Evolutionary conservation across 768 basidiomycete genomes (phyloP).

Genomic region (Serpula lacrymans): DNA sequence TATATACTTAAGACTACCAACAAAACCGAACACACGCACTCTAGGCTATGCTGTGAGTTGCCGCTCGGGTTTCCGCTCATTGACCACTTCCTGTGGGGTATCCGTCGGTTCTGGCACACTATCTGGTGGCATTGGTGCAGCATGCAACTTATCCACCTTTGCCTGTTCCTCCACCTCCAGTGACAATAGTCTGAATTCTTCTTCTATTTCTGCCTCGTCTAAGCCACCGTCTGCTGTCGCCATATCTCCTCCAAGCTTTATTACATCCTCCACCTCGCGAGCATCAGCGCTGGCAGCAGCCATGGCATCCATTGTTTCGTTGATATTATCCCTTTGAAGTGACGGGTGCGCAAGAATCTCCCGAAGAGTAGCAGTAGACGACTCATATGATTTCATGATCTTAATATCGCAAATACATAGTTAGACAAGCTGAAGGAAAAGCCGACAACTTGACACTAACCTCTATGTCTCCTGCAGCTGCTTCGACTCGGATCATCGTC

Average conservation of each 20-base stretch:
- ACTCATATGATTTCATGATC: slow-evolving; percentile 86
- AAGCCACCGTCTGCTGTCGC: slow-evolving; percentile 45
- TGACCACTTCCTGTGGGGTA: too few species aligned
- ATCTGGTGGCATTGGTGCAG: too few species aligned
- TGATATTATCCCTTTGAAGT: slow-evolving; percentile 72
- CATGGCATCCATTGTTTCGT: slow-evolving; percentile 84
- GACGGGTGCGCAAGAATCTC: slow-evolving; percentile 77
- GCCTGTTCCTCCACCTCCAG: slow-evolving; percentile 33
- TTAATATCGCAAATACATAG: slow-evolving; percentile 24
- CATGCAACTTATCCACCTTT: slow-evolving; percentile 16
- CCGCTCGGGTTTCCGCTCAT: too few species aligned
- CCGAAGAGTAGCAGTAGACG: slow-evolving; percentile 74
- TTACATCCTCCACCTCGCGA: slow-evolving; percentile 75
- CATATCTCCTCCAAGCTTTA: slow-evolving; percentile 63
- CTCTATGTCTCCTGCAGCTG: slow-evolving; percentile 86
- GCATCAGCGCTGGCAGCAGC: slow-evolving; percentile 82
- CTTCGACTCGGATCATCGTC: slow-evolving; percentile 79
- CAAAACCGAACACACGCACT: too few species aligned
- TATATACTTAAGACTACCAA: too few species aligned
- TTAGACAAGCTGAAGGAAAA: not conserved
- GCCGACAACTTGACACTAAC: too few species aligned
- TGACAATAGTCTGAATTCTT: slow-evolving; percentile 60
- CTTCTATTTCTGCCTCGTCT: slow-evolving; percentile 57
- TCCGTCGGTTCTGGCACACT: too few species aligned
- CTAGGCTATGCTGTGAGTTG: too few species aligned